Conservation (phyloP, 495 filamentous ascomycete species). For the Coniosporium apollinis region DNA sequence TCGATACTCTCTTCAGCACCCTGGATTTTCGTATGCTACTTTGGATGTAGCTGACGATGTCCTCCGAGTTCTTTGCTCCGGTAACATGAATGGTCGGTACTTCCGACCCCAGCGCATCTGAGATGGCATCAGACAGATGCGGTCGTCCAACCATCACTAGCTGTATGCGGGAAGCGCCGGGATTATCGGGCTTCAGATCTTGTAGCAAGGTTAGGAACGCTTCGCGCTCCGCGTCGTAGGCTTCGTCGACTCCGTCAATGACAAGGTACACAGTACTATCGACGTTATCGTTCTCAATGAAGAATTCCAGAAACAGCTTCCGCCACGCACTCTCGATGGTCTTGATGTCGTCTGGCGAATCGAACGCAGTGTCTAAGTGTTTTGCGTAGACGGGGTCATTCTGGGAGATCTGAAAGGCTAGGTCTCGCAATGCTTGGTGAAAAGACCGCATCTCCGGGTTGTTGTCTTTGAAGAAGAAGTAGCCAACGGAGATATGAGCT, state of each 20-base stretch:
- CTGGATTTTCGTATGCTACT: constrained; percentile 16
- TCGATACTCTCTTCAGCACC: constrained; percentile 10
- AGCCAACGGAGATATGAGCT: constrained; percentile 14
- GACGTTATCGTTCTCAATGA: constrained; percentile 7
- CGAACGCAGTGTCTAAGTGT: constrained; percentile 8
- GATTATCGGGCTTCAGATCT: constrained; percentile 9
- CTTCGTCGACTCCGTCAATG: constrained; percentile 24
- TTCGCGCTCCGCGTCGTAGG: constrained; percentile 13
- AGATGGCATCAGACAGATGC: constrained; percentile 15
- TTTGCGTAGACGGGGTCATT: constrained; percentile 19
- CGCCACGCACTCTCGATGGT: constrained; percentile 21
- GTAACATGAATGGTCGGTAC: constrained; percentile 21
- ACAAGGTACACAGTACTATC: constrained; percentile 17
- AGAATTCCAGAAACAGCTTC: constrained; percentile 18
- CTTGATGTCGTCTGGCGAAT: constrained; percentile 12
- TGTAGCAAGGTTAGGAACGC: constrained; percentile 5
- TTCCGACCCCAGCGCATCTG: constrained; percentile 11
- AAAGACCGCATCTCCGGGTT: constrained; percentile 17
- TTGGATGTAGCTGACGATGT: constrained; percentile 20
- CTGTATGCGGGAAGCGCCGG: constrained; percentile 7
- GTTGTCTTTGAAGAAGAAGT: constrained; percentile 24
- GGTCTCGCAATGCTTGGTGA: constrained; percentile 16
- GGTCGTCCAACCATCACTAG: constrained; percentile 19
- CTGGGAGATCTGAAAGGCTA: constrained; percentile 21
- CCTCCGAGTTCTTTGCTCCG: constrained; percentile 16